phyloP scores from a whole-genome alignment of 768 basidiomycete genomes.

The Tricholoma saponaceum region DNA sequence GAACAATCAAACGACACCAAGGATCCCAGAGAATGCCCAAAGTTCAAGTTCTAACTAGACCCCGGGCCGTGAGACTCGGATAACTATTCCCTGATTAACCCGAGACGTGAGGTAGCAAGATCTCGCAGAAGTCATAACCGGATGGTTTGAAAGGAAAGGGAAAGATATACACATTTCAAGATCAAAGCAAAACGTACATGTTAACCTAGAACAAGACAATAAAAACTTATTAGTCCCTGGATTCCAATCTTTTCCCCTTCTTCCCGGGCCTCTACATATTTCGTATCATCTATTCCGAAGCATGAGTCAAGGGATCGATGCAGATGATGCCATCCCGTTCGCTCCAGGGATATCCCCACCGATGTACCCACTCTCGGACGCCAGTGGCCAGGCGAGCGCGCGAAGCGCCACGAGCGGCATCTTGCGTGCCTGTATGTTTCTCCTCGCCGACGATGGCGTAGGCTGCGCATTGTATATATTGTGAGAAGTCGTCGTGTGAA shows the following conservation, averaged over 20 bases:
- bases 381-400: slow-evolving; percentile 80
- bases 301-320: slow-evolving; percentile 81
- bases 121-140: too few relatives aligned
- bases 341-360: slow-evolving; percentile 96
- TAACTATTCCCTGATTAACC: too few relatives aligned
- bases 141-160: neutral
- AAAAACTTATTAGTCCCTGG: neutral
- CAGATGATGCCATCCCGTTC: slow-evolving; percentile 89
- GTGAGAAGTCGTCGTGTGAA: neutral
- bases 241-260: neutral
- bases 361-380: slow-evolving; percentile 86
- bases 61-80: too few relatives aligned
- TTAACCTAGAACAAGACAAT: neutral
- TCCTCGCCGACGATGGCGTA: slow-evolving; percentile 94
- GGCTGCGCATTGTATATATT: slow-evolving; percentile 37
- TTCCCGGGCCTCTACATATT: neutral
- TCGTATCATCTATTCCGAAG: slow-evolving; percentile 30
- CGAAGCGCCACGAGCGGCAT: slow-evolving; percentile 74
- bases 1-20: too few relatives aligned
- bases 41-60: too few relatives aligned
- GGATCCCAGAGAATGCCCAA: too few relatives aligned
- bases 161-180: neutral
- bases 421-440: slow-evolving; percentile 93
- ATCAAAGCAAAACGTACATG: neutral
- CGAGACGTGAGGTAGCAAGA: too few relatives aligned